Conservation (phyloP, 140 eudicot genomes). For the Erigeron philadelphicus region DNA sequence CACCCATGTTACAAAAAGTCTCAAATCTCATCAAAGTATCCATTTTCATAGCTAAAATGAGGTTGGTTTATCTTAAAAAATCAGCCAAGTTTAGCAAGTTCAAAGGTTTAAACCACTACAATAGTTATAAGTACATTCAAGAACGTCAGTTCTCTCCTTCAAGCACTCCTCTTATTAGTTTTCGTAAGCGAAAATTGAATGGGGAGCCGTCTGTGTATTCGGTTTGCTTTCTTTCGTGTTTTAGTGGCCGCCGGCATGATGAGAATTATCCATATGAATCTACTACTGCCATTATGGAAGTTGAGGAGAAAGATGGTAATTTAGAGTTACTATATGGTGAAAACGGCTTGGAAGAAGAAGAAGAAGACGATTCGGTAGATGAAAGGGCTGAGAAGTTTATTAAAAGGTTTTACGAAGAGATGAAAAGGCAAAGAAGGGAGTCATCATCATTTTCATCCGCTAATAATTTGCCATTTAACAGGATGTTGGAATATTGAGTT, state of each 20-base stretch:
- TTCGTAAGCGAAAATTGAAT: constrained; percentile 27
- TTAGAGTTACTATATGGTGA: constrained; percentile 18
- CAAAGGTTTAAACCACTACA: constrained; percentile 36
- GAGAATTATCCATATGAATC: constrained; percentile 16
- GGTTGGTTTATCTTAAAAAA: constrained; percentile 41
- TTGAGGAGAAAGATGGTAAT: neutral
- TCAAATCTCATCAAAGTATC: constrained; percentile 45
- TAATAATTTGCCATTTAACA: constrained; percentile 22
- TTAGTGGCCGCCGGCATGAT: constrained; percentile 28
- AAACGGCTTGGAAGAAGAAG: constrained; percentile 25
- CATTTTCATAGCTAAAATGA: constrained; percentile 50
- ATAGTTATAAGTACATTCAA: constrained; percentile 45
- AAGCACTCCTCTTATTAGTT: constrained; percentile 49
- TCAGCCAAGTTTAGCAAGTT: constrained; percentile 38
- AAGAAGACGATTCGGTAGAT: constrained; percentile 54
- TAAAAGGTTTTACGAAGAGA: constrained; percentile 63
- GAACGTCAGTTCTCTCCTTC: constrained; percentile 74
- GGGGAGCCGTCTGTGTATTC: constrained; percentile 28
- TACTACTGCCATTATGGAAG: constrained; percentile 22
- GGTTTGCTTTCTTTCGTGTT: constrained; percentile 39
- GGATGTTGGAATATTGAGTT: constrained; percentile 27
- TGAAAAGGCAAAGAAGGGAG: constrained; percentile 61
- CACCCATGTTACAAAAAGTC: constrained; percentile 47
- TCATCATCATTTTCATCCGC: constrained; percentile 10
- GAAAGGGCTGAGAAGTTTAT: constrained; percentile 79